phyloP scores from a whole-genome alignment of 1,284 basidiomycete species.

The Cronartium quercuum region DNA sequence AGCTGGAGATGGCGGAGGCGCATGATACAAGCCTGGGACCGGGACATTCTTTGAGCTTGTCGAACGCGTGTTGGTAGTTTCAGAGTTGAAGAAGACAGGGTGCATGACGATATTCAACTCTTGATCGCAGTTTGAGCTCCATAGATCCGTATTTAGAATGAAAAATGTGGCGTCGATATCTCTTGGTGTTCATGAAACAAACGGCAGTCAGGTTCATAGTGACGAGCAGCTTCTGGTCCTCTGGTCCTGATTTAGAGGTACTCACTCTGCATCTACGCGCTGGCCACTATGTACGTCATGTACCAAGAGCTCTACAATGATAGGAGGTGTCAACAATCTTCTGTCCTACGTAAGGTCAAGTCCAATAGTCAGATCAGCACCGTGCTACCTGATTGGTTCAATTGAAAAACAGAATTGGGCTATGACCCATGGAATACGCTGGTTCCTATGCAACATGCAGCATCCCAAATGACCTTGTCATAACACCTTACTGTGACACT shows the following conservation, averaged over 20 bases:
- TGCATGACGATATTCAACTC: constrained; percentile 34
- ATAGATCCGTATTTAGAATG: constrained; percentile 73
- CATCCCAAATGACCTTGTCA: constrained; percentile 7
- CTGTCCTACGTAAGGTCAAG: constrained; percentile 60
- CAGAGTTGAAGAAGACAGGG: constrained; percentile 28
- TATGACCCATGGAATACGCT: not conserved
- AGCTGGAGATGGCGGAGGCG: too few relatives aligned
- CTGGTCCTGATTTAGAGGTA: not conserved
- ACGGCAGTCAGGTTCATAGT: not conserved
- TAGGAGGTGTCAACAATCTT: constrained; percentile 77
- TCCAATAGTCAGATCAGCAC: not conserved
- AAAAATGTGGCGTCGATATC: constrained; percentile 78
- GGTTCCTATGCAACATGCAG: constrained; percentile 24
- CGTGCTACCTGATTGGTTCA: not conserved
- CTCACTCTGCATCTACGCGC: constrained; percentile 44
- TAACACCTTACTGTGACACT: constrained; percentile 41
- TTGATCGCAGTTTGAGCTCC: constrained; percentile 51
- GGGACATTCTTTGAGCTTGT: too few relatives aligned
- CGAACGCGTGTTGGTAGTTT: not conserved
- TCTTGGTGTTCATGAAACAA: constrained; percentile 51
- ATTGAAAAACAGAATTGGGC: not conserved
- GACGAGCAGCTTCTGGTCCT: not conserved
- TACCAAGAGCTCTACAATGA: constrained; percentile 56
- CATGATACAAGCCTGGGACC: too few relatives aligned
- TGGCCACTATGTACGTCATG: constrained; percentile 40